Base-by-base conservation (phyloP, 768 basidiomycete species). In the Rhizopogon vesiculosus region DNA sequence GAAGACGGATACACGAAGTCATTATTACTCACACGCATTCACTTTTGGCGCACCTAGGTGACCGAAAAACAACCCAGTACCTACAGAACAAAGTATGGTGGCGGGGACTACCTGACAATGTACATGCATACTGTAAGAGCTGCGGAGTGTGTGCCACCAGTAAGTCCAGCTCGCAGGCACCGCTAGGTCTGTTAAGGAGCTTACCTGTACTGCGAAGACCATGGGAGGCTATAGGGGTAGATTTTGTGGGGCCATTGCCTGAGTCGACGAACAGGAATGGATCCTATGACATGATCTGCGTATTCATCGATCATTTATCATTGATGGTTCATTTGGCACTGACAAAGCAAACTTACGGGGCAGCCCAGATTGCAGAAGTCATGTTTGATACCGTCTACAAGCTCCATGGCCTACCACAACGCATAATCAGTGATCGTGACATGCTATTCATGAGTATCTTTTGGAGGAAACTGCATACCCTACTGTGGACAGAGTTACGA, bases 211-310 rank as follows among this genome's bases (percentile, higher is more conserved):
- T 3, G 3, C 25, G 25, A 0, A 59, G 61, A 18, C 76, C 72
- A 0, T 75, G 72, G 72, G 62, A 65, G 3, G 67, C 71, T 0
- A 72, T 77, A 0, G 70, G 64, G 0, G 76, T 76, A 64, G 75
- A 77, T 60, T 77, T 77, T 44, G 59, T 76, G 0, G 75, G 66
- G 0, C 68, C 66, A 18, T 67, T 76, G 42, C 74, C 71, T 38
- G 55, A 52, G 22, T 56, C 28, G 0, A 9, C 18, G 2, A 18
- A 60, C 0, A 67, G 31, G 29, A 68, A 73, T 48, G 66, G 61
- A 50, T 38, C 70, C 3, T 65, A 57, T 53, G 67, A 70, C 4
- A 53, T 72, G 28, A 51, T 66, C 51, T 40, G 33, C 35, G 13
- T 38, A 9, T 49, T 63, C 22, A 13, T 55, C 55, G 58, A 68